phyloP scores from a whole-genome alignment of 768 basidiomycete genomes.

The Auricularia sp. region DNA sequence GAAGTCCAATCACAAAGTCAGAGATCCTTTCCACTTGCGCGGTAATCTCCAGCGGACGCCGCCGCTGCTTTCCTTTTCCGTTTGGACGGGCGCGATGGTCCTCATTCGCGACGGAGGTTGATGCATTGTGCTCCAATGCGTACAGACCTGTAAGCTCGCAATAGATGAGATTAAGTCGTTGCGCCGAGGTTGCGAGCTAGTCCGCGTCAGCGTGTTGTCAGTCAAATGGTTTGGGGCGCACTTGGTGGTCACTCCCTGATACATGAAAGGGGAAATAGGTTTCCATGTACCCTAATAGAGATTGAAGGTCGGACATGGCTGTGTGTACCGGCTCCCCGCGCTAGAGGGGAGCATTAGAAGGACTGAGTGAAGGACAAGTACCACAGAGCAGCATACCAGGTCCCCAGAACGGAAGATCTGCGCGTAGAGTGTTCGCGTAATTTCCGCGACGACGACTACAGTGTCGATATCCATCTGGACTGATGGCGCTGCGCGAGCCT shows the following conservation, averaged over 20 bases:
- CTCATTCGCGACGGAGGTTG: constrained; percentile 14
- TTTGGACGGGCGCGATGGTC: not conserved
- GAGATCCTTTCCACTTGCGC: constrained; percentile 43
- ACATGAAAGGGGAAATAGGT: constrained; percentile 85
- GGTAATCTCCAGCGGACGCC: constrained; percentile 14
- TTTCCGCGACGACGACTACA: constrained; percentile 45
- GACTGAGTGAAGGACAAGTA: constrained; percentile 9
- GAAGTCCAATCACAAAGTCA: constrained; percentile 49
- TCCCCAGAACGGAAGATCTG: constrained; percentile 34
- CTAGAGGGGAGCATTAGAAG: constrained; percentile 10
- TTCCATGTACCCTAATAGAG: constrained; percentile 61
- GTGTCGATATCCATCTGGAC: constrained; percentile 30
- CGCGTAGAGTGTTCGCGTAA: constrained; percentile 53
- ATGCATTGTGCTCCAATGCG: constrained; percentile 25
- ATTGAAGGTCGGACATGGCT: constrained; percentile 35
- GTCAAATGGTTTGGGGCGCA: not conserved
- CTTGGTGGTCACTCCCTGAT: constrained; percentile 1
- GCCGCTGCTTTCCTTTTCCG: not conserved
- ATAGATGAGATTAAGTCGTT: constrained; percentile 66
- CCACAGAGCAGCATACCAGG: constrained; percentile 22
- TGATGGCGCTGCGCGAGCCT: constrained; percentile 41
- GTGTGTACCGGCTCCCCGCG: not conserved
- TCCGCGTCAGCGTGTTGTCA: constrained; percentile 1
- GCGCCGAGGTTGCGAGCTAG: constrained; percentile 56
- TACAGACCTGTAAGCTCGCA: constrained; percentile 67